These are phyloP conservation scores for Gossypium davidsonii DNA, from an alignment of 441 rosid genomes.

Conservation along the genomic window DNA sequence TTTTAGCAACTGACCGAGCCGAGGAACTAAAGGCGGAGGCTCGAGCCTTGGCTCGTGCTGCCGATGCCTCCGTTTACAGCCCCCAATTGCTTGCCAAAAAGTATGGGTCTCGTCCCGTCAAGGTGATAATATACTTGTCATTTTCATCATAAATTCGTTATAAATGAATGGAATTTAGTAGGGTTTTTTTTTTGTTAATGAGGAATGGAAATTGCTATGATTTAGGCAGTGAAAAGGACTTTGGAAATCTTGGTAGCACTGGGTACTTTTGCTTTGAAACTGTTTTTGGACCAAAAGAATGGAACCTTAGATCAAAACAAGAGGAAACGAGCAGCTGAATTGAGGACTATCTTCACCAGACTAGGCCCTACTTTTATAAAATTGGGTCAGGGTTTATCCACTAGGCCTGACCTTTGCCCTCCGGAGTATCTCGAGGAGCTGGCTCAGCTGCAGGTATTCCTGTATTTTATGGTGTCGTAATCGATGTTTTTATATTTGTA, in stretches of 20 bases:
- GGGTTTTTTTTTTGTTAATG: neutral
- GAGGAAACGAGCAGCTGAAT: slow-evolving; percentile 59
- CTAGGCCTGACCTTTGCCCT: slow-evolving; percentile 93
- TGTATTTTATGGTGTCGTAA: neutral
- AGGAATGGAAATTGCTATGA: slow-evolving; percentile 6
- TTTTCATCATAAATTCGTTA: neutral
- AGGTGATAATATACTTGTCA: slow-evolving; percentile 12
- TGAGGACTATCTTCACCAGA: slow-evolving; percentile 60
- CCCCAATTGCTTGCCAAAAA: slow-evolving; percentile 54
- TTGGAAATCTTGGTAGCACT: slow-evolving; percentile 57
- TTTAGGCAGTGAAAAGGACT: slow-evolving; percentile 59
- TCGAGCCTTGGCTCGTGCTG: slow-evolving; percentile 30
- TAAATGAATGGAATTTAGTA: neutral
- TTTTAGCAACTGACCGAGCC: slow-evolving; percentile 39
- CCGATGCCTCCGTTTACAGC: slow-evolving; percentile 60
- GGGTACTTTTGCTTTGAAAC: slow-evolving; percentile 59
- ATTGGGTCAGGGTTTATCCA: slow-evolving; percentile 89
- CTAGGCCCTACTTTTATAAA: slow-evolving; percentile 93
- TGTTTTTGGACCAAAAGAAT: slow-evolving; percentile 56
- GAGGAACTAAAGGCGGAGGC: slow-evolving; percentile 82
- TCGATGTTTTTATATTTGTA: neutral
- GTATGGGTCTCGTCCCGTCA: slow-evolving; percentile 66
- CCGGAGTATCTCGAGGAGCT: slow-evolving; percentile 89
- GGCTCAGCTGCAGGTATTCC: slow-evolving; percentile 76
- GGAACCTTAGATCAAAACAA: slow-evolving; percentile 58